These are phyloP conservation scores for Dioscorea zingiberensis DNA, from an alignment of 106 monocot species.

Conservation along the genomic window DNA sequence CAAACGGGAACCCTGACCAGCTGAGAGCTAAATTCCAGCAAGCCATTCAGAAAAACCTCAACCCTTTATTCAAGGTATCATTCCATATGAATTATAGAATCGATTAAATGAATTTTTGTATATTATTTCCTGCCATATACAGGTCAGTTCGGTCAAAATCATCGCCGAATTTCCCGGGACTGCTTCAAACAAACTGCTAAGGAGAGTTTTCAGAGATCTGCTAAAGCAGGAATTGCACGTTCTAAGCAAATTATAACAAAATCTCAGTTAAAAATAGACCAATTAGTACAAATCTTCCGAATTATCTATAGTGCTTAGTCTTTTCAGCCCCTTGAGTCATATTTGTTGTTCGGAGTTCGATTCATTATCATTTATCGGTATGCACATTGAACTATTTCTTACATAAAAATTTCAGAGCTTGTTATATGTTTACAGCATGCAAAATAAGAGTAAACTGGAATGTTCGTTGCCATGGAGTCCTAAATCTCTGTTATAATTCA, in stretches of 20 bases:
- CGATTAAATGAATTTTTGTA: not conserved
- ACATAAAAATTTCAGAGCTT: not conserved
- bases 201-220: slow-evolving; percentile 59
- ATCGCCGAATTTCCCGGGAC: slow-evolving; percentile 65
- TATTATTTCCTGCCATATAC: not conserved
- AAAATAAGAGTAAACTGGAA: no score
- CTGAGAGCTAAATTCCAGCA: slow-evolving; percentile 59
- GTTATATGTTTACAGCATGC: slow-evolving; percentile 2
- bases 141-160: slow-evolving; percentile 63
- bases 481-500: no score
- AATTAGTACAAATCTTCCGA: no score
- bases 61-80: slow-evolving; percentile 87
- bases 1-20: slow-evolving; percentile 18
- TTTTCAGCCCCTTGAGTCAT: no score
- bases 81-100: not conserved
- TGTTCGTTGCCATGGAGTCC: no score
- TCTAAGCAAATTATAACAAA: slow-evolving; percentile 33
- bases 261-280: no score
- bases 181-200: slow-evolving; percentile 58
- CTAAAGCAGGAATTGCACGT: slow-evolving; percentile 21
- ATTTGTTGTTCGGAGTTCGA: no score
- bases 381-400: no score
- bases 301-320: no score
- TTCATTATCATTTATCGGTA: no score
- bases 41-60: slow-evolving; percentile 68